A percentile compares a stretch with the other conserved stretches of the same genome.
Evolutionary conservation across 2,329 filamentous ascomycete genomes (phyloP).

Genomic region (Cadophora sp.): DNA sequence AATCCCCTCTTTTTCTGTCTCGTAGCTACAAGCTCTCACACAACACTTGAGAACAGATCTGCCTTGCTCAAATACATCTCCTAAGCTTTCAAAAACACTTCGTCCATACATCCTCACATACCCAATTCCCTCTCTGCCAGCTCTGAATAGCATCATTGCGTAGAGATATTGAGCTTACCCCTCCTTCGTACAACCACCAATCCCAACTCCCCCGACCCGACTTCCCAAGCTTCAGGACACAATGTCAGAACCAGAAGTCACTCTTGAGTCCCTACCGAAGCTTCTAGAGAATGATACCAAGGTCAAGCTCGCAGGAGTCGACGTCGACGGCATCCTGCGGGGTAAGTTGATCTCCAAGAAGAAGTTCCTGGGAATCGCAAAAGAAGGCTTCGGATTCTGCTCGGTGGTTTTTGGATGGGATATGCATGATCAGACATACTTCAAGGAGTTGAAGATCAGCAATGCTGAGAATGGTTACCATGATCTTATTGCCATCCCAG

Average conservation of each 20-base stretch:
- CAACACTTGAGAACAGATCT: slow-evolving; percentile 10
- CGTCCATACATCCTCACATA: not conserved
- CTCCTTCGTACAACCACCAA: not conserved
- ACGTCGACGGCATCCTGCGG: slow-evolving; percentile 85
- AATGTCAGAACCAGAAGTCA: slow-evolving; percentile 53
- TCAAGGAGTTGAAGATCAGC: slow-evolving; percentile 82
- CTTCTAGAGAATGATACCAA: slow-evolving; percentile 75
- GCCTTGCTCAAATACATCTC: not conserved
- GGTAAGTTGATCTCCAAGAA: slow-evolving; percentile 92
- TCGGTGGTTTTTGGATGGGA: slow-evolving; percentile 96
- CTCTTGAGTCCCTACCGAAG: slow-evolving; percentile 67
- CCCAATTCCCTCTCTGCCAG: not conserved
- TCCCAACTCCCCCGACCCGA: slow-evolving; percentile 3
- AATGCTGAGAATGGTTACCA: slow-evolving; percentile 91
- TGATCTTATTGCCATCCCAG: slow-evolving; percentile 82
- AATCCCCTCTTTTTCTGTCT: slow-evolving; percentile 1
- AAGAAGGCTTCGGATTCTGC: slow-evolving; percentile 89
- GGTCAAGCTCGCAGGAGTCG: slow-evolving; percentile 87
- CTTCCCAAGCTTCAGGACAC: slow-evolving; percentile 18
- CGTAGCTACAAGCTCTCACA: not conserved
- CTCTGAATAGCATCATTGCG: not conserved
- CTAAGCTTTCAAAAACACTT: not conserved
- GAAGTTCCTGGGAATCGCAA: slow-evolving; percentile 87
- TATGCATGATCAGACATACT: slow-evolving; percentile 93
- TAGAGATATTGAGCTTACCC: not conserved